Base-by-base conservation (phyloP, 164 flowering plant species). In the Chimonanthus praecox region DNA sequence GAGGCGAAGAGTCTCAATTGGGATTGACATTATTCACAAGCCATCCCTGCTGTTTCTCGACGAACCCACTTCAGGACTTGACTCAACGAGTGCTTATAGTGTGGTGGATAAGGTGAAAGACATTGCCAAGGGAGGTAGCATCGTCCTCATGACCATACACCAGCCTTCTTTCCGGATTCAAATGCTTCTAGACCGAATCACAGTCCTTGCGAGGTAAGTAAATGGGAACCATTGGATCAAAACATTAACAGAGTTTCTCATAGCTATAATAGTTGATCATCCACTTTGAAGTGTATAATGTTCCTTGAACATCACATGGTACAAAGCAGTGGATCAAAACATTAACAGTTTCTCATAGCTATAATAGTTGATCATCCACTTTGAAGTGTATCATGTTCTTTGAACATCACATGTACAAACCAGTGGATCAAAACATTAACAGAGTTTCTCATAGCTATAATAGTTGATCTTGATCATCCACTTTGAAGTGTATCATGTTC, bases 101-200 rank as follows among this genome's bases (percentile, higher is more conserved):
- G 93, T 92, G 9, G 92, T 92, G 2, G 90, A 92, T 49, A 89
- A 87, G 80, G 90, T 92, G 8, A 87, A 90, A 74, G 92, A 86
- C 71, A 89, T 92, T 6, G 92, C 97, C 33, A 71, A 75, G 68
- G 76, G 86, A 16, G 91, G 94, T 2, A 88, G 97, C 84, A 90
- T 89, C 7, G 97, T 92, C 66, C 85, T 92, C 73, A 88, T 92
- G 97, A 90, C 93, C 64, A 88, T 92, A 58, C 97, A 90, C 76
- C 97, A 92, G 74, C 97, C 97, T 68, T 87, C 93, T 58, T 89
- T 74, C 75, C 76, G 96, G 75, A 89, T 91, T 72, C 93, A 89
- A 70, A 80, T 85, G 92, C 93, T 91, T 66, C 79, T 91, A 2
- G 96, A 91, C 78, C 84, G 85, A 45, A 86, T 91, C 69, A 82